Conservation (phyloP, 345 rosid genomes). For the Eucalyptus grandis region DNA sequence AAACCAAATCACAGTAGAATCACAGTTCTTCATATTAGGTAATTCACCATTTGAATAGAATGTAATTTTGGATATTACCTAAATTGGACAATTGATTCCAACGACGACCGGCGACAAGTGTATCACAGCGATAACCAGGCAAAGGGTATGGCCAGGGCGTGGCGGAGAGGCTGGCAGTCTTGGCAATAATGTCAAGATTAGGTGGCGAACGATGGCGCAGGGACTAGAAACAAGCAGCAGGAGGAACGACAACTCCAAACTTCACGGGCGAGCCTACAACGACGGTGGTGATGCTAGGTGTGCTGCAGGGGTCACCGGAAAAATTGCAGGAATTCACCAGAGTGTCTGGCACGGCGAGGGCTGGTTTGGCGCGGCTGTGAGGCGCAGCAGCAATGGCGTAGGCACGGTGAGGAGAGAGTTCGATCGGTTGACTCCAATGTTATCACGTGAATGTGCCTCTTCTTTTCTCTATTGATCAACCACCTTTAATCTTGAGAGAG, state of each 20-base stretch:
- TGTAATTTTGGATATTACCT: neutral
- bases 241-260: neutral
- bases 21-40: neutral
- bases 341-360: neutral
- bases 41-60: rapidly evolving
- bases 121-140: neutral
- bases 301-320: neutral
- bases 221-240: neutral
- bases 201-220: neutral
- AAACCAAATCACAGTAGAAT: rapidly evolving
- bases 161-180: neutral
- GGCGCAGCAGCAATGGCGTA: neutral
- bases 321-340: neutral
- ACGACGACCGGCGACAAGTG: neutral
- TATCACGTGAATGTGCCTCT: neutral
- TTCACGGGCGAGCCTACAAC: neutral
- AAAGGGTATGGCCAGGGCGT: neutral
- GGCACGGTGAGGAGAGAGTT: neutral
- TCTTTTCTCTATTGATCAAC: neutral
- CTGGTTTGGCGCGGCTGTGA: neutral
- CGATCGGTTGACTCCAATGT: neutral
- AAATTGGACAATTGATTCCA: neutral
- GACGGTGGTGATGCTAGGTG: neutral
- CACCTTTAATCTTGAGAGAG: neutral
- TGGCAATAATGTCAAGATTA: neutral